phyloP scores from a whole-genome alignment of 805 yeast genomes.

The Hanseniaspora clermontiae region DNA sequence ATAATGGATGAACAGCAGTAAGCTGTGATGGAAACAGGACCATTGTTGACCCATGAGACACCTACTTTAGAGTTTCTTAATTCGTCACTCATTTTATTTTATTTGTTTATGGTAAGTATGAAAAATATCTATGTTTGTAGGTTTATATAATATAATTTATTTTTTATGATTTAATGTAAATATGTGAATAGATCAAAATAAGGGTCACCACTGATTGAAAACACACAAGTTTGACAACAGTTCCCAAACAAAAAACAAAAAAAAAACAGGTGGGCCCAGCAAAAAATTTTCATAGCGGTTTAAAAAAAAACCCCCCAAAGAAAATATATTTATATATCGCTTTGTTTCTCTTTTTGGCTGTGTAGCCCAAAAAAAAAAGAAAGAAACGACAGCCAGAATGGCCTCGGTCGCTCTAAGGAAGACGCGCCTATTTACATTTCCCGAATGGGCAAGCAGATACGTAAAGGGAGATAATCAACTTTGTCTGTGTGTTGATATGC shows the following conservation, averaged over 20 bases:
- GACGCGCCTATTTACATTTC: background rate
- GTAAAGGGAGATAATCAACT: background rate
- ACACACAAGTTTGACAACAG: too few relatives aligned
- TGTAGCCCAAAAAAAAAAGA: too few relatives aligned
- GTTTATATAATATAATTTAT: background rate
- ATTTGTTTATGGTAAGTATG: background rate
- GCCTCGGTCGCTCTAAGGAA: background rate
- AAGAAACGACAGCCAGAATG: too few relatives aligned
- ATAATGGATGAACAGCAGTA: slow-evolving; percentile 90
- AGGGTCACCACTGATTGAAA: too few relatives aligned
- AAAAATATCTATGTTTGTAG: background rate
- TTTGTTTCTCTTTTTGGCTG: too few relatives aligned
- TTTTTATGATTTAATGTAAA: too few relatives aligned
- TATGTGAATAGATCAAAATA: too few relatives aligned
- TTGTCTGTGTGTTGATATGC: slow-evolving; percentile 24
- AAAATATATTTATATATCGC: too few relatives aligned
- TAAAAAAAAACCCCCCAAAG: too few relatives aligned
- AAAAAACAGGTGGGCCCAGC: too few relatives aligned
- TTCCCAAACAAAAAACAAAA: too few relatives aligned
- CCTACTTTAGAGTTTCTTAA: slow-evolving; percentile 11
- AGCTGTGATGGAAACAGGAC: slow-evolving; percentile 54
- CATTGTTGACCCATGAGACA: slow-evolving; percentile 30
- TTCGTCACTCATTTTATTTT: slow-evolving; percentile 9
- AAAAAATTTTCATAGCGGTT: too few relatives aligned
- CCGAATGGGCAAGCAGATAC: background rate